Evolutionary conservation across 805 yeast species (phyloP).

Genomic region (Metschnikowia similis): DNA sequence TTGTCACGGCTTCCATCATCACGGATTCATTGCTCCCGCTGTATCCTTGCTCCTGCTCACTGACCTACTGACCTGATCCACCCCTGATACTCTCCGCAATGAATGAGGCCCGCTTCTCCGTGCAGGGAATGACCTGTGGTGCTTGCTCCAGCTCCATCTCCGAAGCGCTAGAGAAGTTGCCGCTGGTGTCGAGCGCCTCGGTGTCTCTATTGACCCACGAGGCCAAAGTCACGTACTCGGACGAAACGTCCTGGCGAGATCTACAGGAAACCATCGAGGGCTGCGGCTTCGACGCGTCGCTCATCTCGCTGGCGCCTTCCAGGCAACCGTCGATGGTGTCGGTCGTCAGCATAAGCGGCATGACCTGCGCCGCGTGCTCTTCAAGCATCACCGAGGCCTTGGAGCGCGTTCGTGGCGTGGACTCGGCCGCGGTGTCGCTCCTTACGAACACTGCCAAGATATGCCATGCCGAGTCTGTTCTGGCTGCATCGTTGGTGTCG

Average conservation of each 20-base stretch:
- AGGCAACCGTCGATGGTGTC: background rate
- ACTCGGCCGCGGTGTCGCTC: constrained; percentile 14
- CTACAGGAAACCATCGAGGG: constrained; percentile 11
- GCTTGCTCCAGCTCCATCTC: constrained; percentile 24
- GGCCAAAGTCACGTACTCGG: constrained; percentile 18
- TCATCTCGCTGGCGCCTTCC: constrained; percentile 5
- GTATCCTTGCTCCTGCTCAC: too few relatives aligned
- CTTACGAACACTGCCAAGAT: constrained; percentile 14
- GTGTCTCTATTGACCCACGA: constrained; percentile 28
- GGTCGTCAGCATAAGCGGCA: constrained; percentile 9
- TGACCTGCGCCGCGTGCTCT: constrained; percentile 20
- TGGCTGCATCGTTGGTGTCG: constrained; percentile 4
- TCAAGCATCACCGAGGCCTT: constrained; percentile 16
- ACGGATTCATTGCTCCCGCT: too few relatives aligned
- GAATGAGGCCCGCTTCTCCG: constrained; percentile 9
- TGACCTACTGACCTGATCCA: too few relatives aligned
- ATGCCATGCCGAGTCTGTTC: constrained; percentile 2
- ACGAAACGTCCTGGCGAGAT: background rate
- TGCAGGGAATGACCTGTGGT: constrained; percentile 26
- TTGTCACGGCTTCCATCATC: too few relatives aligned
- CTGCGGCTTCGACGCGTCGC: constrained; percentile 17
- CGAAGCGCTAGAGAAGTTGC: constrained; percentile 15
- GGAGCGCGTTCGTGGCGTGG: constrained; percentile 9
- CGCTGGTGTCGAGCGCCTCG: constrained; percentile 14
- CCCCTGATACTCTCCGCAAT: background rate